Evolutionary conservation across 1,284 basidiomycete species (phyloP).

Genomic region (Trichosporon asahii): DNA sequence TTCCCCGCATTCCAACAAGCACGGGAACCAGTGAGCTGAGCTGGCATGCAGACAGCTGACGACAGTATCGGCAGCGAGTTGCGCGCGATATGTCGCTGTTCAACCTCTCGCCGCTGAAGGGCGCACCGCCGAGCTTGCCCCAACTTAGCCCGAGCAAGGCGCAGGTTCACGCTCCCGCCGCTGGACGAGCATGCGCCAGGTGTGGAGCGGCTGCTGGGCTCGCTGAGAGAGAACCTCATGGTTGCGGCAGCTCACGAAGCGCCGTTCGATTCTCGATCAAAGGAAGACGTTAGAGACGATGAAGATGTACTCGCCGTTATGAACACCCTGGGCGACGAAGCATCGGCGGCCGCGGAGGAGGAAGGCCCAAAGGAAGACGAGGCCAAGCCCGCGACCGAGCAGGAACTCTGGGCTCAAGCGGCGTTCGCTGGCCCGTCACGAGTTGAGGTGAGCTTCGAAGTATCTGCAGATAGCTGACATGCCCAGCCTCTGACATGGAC

Average conservation of each 20-base stretch:
- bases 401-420: conserved; percentile 7
- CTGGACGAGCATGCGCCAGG: conserved; percentile 34
- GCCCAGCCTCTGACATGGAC: conserved; percentile 19
- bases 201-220: conserved; percentile 28
- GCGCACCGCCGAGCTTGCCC: background rate
- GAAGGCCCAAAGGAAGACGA: background rate
- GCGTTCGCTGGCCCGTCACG: conserved; percentile 9
- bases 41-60: background rate
- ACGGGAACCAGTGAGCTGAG: background rate
- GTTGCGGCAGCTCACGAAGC: background rate
- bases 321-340: background rate
- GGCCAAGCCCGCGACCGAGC: conserved; percentile 7
- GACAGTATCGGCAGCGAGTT: background rate
- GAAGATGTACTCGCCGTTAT: background rate
- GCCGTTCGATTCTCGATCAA: background rate
- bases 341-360: background rate
- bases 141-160: conserved; percentile 14
- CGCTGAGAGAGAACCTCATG: conserved; percentile 9
- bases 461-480: background rate
- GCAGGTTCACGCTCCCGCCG: conserved; percentile 28
- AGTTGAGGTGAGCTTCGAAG: conserved; percentile 22
- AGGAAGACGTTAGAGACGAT: background rate
- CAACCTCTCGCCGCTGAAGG: background rate
- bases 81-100: conserved; percentile 6
- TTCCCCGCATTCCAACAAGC: background rate